Evolutionary conservation across 768 basidiomycete genomes (phyloP).

Genomic region (Vararia minispora): DNA sequence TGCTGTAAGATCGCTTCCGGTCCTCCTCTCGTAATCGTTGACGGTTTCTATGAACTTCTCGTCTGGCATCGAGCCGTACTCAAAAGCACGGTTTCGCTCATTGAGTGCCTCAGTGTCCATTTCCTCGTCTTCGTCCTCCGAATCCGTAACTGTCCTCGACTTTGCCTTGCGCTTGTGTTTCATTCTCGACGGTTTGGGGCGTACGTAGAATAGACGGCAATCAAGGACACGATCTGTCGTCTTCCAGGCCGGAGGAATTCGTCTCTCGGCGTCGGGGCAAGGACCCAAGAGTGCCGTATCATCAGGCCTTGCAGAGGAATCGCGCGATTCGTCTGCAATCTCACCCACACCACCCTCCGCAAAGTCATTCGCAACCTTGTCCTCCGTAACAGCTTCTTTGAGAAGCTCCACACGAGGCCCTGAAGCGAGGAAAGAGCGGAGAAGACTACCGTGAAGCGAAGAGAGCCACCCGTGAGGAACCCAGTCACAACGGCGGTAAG

Average conservation of each 20-base stretch:
- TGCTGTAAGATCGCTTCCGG: slow-evolving; percentile 27
- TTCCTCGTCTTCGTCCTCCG: slow-evolving; percentile 19
- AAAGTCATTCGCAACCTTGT: slow-evolving; percentile 16
- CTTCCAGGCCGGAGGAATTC: slow-evolving; percentile 75
- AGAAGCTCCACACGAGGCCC: slow-evolving; percentile 65
- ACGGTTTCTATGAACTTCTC: slow-evolving; percentile 42
- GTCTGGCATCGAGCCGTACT: slow-evolving; percentile 55
- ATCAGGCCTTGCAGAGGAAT: slow-evolving; percentile 3
- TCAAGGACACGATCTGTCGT: slow-evolving; percentile 90
- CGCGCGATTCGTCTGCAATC: slow-evolving; percentile 17
- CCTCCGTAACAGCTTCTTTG: slow-evolving; percentile 29
- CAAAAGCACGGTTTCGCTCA: slow-evolving; percentile 29
- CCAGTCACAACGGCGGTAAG: slow-evolving; percentile 77
- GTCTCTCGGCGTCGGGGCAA: slow-evolving; percentile 53
- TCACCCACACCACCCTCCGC: slow-evolving; percentile 29
- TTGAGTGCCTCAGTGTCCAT: slow-evolving; percentile 21
- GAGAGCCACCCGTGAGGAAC: slow-evolving; percentile 89
- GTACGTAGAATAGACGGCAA: slow-evolving; percentile 44
- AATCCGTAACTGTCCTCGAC: too few species aligned
- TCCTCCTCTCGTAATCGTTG: slow-evolving; percentile 47
- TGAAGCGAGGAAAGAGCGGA: slow-evolving; percentile 65
- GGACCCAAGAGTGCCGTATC: slow-evolving; percentile 14
- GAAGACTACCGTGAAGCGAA: slow-evolving; percentile 47
- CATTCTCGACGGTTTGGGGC: slow-evolving; percentile 16
- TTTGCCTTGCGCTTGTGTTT: slow-evolving; percentile 8